Base-by-base conservation (phyloP, 768 basidiomycete species). In the Auriscalpium microsporum region DNA sequence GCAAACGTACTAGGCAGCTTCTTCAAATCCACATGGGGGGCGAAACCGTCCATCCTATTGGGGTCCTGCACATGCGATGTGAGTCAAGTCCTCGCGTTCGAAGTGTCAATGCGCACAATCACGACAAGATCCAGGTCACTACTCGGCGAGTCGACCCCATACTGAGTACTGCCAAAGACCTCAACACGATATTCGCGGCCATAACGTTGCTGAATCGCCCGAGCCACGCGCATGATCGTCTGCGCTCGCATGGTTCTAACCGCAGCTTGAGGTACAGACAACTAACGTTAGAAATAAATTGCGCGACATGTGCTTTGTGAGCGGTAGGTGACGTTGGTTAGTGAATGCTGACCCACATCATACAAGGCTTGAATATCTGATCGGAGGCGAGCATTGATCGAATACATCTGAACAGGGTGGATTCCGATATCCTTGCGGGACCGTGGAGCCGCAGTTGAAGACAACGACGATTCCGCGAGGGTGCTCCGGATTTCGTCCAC, bases 101-200 rank as follows among this genome's bases (percentile, higher is more conserved):
- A 36, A 49, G 49, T 9, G 47, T 13, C n/a, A 10, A 35, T 10
- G 66, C 76, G 55, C 53, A 83, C 82, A 3, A 80, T 53, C 42
- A 84, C 65, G 9, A 79, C 71, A 48, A 82, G 58, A 61, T 83
- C 81, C 47, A 83, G 63, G 61, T 83, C 81, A 57, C 79, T 78
- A 2, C 50, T 58, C 2, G 53, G 44, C 35, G 65, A 60, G 42
- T 74, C 71, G 36, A 75, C 70, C 35, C 78, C 78, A 62, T 81
- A 80, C 59, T 68, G 66, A 16, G 74, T 72, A 56, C 81, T 82
- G 35, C 81, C 81, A 62, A 81, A 83, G 1, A 68, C 53, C 28
- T 65, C 60, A 4, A 80, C 69, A 4, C 36, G 48, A 62, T 73
- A 79, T 37, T 55, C 21, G 7, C 6, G 1, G 6, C 74, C 75